phyloP scores from a whole-genome alignment of 352 stramenopile species.

The Halophytophthora batemanensis region DNA sequence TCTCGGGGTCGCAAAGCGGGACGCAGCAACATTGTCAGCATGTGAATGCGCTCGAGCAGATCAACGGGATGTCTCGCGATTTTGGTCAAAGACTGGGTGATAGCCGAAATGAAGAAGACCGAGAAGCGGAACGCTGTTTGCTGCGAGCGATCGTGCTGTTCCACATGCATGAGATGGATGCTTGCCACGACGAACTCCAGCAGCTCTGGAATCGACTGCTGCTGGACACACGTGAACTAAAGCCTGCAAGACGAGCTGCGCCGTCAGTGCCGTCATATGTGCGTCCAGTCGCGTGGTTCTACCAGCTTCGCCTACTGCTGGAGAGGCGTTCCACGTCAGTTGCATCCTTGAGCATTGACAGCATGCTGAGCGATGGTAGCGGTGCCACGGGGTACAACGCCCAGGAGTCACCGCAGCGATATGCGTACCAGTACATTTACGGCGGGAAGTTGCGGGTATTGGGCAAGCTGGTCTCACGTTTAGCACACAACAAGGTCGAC shows the following conservation, averaged over 20 bases:
- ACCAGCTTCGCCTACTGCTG: conserved; percentile 31
- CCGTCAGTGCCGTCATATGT: conserved; percentile 24
- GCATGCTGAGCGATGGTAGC: conserved; percentile 3
- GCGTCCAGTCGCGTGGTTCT: conserved; percentile 31
- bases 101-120: neutral
- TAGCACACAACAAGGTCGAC: conserved; percentile 18
- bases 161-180: conserved; percentile 23
- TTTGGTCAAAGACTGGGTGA: neutral
- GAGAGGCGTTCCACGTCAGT: conserved; percentile 18
- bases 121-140: conserved; percentile 27
- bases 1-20: neutral
- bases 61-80: conserved; percentile 6
- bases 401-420: conserved; percentile 9
- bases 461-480: conserved; percentile 16
- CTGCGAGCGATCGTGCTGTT: conserved; percentile 34
- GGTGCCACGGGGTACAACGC: conserved; percentile 2
- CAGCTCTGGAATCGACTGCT: conserved; percentile 22
- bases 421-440: conserved; percentile 27
- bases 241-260: conserved; percentile 5
- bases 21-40: conserved; percentile 10
- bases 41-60: conserved; percentile 10
- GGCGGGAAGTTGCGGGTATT: conserved; percentile 25
- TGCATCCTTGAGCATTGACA: conserved; percentile 3
- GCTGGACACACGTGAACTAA: conserved; percentile 5
- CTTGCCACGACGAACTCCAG: conserved; percentile 19